Conservation (phyloP, 2,329 filamentous ascomycete genomes). For the Chaetomium sp. region DNA sequence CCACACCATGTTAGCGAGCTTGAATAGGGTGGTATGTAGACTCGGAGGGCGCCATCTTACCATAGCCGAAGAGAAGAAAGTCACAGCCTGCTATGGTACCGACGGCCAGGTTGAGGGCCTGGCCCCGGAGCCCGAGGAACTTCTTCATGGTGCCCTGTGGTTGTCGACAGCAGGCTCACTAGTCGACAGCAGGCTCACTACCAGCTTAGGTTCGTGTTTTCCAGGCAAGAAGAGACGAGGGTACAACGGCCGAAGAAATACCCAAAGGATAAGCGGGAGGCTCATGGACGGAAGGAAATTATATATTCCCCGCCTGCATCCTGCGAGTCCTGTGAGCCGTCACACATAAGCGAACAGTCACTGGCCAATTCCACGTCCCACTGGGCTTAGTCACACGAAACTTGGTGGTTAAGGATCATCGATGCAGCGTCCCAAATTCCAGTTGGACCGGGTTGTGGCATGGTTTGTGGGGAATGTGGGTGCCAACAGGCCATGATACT, state of each 20-base stretch:
- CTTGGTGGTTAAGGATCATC: not conserved
- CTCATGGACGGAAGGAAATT: not conserved
- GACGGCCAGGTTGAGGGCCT: conserved; percentile 67
- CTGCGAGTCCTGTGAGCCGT: not conserved
- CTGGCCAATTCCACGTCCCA: not conserved
- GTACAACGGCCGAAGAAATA: not conserved
- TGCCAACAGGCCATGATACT: no score
- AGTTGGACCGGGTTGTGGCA: conserved; percentile 12
- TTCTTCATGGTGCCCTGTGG: conserved; percentile 35
- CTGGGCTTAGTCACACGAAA: conserved; percentile 6
- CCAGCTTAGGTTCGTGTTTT: not conserved
- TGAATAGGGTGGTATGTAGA: not conserved
- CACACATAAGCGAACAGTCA: not conserved
- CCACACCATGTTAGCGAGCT: not conserved
- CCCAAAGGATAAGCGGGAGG: not conserved
- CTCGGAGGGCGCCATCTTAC: no score
- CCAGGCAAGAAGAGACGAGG: not conserved
- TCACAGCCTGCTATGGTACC: conserved; percentile 72
- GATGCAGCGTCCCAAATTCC: not conserved
- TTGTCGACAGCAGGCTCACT: no score
- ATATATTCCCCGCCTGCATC: not conserved
- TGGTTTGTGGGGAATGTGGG: conserved; percentile 20
- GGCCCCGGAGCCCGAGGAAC: conserved; percentile 68
- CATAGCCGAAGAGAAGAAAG: conserved; percentile 65
- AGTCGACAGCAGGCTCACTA: no score